Conservation (phyloP, 2,329 filamentous ascomycete genomes). For the Teratosphaeriaceae sp. region DNA sequence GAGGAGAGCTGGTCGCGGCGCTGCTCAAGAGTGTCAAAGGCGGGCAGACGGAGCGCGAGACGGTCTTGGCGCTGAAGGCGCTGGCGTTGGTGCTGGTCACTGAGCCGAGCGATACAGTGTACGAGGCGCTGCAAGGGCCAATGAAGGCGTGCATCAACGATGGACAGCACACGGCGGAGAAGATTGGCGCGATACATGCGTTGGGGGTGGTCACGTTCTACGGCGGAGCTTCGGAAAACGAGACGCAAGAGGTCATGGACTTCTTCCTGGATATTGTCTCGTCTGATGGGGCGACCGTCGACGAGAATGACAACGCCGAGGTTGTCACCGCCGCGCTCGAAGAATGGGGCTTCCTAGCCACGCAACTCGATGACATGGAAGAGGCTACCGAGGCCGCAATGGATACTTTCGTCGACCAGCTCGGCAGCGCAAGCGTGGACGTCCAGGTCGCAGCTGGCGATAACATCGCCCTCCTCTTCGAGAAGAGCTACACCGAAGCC, state of each 20-base stretch:
- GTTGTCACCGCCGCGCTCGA: constrained; percentile 70
- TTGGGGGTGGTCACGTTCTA: constrained; percentile 68
- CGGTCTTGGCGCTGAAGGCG: constrained; percentile 62
- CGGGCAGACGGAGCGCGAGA: constrained; percentile 63
- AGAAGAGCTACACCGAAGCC: constrained; percentile 57
- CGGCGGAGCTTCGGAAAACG: constrained; percentile 63
- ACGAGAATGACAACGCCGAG: constrained; percentile 61
- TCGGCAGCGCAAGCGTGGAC: constrained; percentile 63
- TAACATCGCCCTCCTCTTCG: constrained; percentile 77
- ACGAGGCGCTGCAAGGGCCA: constrained; percentile 52
- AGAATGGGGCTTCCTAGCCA: constrained; percentile 75
- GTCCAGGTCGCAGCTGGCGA: constrained; percentile 73
- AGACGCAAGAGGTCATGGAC: constrained; percentile 63
- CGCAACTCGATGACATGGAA: constrained; percentile 67
- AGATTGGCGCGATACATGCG: constrained; percentile 65
- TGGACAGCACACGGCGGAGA: constrained; percentile 57
- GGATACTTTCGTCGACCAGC: constrained; percentile 77
- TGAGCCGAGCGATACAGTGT: constrained; percentile 57
- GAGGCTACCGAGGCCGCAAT: constrained; percentile 64
- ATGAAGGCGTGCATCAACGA: constrained; percentile 61
- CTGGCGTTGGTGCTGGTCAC: constrained; percentile 65
- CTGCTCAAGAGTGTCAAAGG: constrained; percentile 65
- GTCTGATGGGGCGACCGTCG: constrained; percentile 67
- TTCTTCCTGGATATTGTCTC: constrained; percentile 72
- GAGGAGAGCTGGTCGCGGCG: constrained; percentile 56